Conservation (phyloP, 177 flowering plant genomes). For the Vitis hybrid region DNA sequence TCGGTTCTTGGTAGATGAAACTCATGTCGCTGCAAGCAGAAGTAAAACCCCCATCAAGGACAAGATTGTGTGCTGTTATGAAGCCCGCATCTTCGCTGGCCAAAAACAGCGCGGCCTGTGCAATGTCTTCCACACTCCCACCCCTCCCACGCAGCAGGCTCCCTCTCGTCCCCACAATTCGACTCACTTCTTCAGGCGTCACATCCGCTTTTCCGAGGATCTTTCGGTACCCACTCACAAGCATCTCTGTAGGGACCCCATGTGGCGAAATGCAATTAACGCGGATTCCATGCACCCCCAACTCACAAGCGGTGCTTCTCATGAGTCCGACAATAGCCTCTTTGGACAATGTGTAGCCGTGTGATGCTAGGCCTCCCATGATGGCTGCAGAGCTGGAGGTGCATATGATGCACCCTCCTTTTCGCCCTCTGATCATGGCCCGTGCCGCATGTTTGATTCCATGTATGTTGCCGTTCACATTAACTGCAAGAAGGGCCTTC, state of each 20-base stretch:
- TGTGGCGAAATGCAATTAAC: conserved; percentile 90
- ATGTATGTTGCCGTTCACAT: conserved; percentile 53
- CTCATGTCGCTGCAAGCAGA: conserved; percentile 34
- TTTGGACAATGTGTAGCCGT: conserved; percentile 65
- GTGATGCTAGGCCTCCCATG: conserved; percentile 76
- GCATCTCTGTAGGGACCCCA: conserved; percentile 81
- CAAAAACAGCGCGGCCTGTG: conserved; percentile 62
- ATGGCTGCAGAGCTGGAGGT: conserved; percentile 71
- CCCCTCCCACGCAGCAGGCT: conserved; percentile 59
- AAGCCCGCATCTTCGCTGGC: conserved; percentile 77
- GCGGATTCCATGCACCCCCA: conserved; percentile 72
- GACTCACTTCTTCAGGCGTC: conserved; percentile 40
- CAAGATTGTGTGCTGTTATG: conserved; percentile 76
- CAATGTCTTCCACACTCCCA: conserved; percentile 55
- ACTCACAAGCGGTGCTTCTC: conserved; percentile 64
- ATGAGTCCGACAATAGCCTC: conserved; percentile 60
- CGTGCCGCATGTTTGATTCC: conserved; percentile 80
- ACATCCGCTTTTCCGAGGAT: conserved; percentile 33
- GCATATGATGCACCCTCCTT: conserved; percentile 65
- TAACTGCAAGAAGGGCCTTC: conserved; percentile 37
- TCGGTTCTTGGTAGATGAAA: conserved; percentile 36
- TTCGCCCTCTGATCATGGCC: conserved; percentile 51
- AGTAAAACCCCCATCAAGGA: conserved; percentile 84
- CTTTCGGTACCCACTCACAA: conserved; percentile 38
- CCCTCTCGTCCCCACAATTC: conserved; percentile 40